Base-by-base conservation (phyloP, 208 protist species). In the Leptomonas seymouri region DNA sequence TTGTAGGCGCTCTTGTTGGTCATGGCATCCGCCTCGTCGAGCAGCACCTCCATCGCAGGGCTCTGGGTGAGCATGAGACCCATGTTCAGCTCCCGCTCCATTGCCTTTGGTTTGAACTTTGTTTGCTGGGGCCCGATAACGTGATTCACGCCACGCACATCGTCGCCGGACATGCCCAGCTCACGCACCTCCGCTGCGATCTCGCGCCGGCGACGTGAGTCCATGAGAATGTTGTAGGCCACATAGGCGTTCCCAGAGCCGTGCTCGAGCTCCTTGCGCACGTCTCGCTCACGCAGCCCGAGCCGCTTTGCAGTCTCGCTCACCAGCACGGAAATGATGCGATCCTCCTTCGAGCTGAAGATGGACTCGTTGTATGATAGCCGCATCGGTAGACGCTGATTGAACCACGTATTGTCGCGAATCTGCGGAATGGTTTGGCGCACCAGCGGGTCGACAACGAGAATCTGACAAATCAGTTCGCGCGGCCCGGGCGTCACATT, bases 361-460 rank as follows among this genome's bases (percentile, higher is more conserved):
- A 92, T 76, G 41, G 88, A 83, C 76, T 91, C 84, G 67, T 77
- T 85, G 74, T 88, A 92, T 18, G 81, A 82, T 50, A 98, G 83
- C 58, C 91, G 87, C 56, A 85, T 70, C 15, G 94, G 94, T 36
- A 98, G 80, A 34, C 90, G 82, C 23, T 72, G 70, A 64, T 90
- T 86, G 75, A 98, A 98, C 94, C 92, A 98, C 25, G 59, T 63
- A 73, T 95, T 89, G 51, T 95, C 89, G n/a, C 89, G 82, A 30
- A 98, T 97, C 63, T 98, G 89, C 23, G 89, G 80, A 21, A 98
- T 84, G 18, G 94, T 97, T 8, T 95, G 87, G 14, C 94, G 86
- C 53, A 88, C 67, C 31, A 98, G 77, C 9, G 94, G 94, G 71
- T 98, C 94, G 1, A 98, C 93, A 50, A 89, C 73, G 57, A 98